Base-by-base conservation (phyloP, 805 yeast genomes). In the Candida vaughaniae region DNA sequence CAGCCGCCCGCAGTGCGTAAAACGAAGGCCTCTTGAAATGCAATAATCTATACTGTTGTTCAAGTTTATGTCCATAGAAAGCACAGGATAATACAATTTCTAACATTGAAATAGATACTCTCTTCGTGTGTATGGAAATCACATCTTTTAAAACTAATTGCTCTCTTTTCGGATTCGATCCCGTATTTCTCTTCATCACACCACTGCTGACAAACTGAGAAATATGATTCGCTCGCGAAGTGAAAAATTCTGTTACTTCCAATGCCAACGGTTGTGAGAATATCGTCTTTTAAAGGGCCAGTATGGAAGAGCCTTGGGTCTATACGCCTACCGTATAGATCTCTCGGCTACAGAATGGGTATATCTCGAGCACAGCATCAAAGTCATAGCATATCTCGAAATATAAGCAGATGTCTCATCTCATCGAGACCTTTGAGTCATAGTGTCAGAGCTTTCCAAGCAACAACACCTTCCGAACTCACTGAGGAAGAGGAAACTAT, bases 401-500 rank as follows among this genome's bases (percentile, higher is more conserved):
- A 20, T 20, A 20, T 20, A 6, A 6, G 9, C 23, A 20, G 10
- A 20, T 10, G 9, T 10, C 6, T 20, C 10, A 7, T 20, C 10
- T 20, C 9, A 10, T 20, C 6, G 9, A 20, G 23, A 20, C 23
- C 23, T 20, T 20, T 20, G 23, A 20, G 23, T 20, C 23, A 20
- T 20, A 20, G 23, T 20, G 10, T 7, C 9, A 20, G 10, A 20
- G 6, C 10, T 7, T 20, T 20, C 9, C 23, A 20, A 20, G 9
- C 6, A 20, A n/a, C n/a, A 11, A 22, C 25, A 8, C 25, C 11
- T n/a, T 20, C 23, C 4, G 22, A 26, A 8, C 35, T 36, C 12
- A 28, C 25, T 31, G 39, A 36, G 9, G 85, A 78, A 14, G 67
- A 70, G 31, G 65, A 65, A 46, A 76, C 63, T 23, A 39, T 64